Percentiles rank a stretch among this genome's conserved stretches.
These are phyloP conservation scores for Tetragonia tetragonoides DNA, from an alignment of 148 eudicot genomes.

Conservation along the genomic window DNA sequence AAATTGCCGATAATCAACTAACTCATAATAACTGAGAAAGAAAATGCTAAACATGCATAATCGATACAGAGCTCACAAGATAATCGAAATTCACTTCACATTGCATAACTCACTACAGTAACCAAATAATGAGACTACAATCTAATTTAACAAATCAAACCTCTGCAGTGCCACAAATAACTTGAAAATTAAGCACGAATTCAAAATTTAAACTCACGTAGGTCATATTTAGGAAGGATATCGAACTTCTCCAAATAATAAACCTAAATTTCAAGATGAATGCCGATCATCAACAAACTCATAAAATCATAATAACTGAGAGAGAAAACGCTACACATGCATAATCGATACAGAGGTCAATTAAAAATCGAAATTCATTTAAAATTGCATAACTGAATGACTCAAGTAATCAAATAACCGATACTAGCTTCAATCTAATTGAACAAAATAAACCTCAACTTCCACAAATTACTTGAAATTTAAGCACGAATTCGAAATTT, in stretches of 20 bases:
- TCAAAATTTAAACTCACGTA: slow-evolving; percentile 40
- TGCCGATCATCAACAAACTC: not conserved
- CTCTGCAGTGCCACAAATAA: too few relatives aligned
- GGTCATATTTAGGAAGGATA: slow-evolving; percentile 42
- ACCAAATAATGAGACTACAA: not conserved
- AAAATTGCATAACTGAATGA: not conserved
- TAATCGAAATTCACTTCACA: not conserved
- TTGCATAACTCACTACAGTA: not conserved
- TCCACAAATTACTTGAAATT: not conserved
- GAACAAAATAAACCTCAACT: not conserved
- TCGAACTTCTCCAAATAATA: too few relatives aligned
- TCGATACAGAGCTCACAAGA: not conserved
- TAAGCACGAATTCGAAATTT: not conserved
- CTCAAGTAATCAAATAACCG: not conserved
- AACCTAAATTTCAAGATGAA: not conserved
- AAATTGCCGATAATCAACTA: not conserved
- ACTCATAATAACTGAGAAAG: not conserved
- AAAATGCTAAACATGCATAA: not conserved
- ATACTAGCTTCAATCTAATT: not conserved
- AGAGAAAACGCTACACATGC: not conserved
- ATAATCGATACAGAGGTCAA: not conserved
- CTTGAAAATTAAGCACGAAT: not conserved
- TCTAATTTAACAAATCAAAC: not conserved
- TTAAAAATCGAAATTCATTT: not conserved
- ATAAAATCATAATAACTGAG: not conserved